Evolutionary conservation across 2,329 filamentous ascomycete genomes (phyloP), one percentile per base, ranked within the genome.

Genomic region (Neofusicoccum laricinum): DNA sequence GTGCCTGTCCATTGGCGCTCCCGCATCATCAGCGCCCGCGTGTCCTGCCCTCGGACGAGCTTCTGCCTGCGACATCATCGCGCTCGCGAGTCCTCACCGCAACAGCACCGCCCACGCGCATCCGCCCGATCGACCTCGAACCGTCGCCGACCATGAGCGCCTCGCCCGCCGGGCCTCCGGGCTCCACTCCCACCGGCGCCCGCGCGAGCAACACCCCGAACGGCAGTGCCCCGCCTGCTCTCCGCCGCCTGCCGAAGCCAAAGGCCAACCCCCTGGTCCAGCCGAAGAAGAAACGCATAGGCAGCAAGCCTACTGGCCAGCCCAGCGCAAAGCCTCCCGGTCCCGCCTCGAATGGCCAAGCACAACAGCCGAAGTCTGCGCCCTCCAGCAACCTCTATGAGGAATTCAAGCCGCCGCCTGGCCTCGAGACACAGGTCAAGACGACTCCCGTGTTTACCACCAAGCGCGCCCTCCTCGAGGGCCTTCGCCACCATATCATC

Each of bases 401-500:
- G 25, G 51, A 61, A 11, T 61, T 64, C 21, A 58, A 49, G 51
- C 63, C 59, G 21, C 46, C 36, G 21, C 45, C 34, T 10, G 41
- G 57, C 36, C 12, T 17, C 6, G 36, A 51, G 12, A 30, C 32
- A 8, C 17, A 49, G 5, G 45, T 59, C n/a, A 46, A 51, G 36
- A 32, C 34, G 6, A 46, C 32, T 1, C 55, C 43, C 15, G 25
- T 64, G 17, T 30, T 51, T 15, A 64, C 63, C 6, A 96, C 92
- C 6, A 96, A 96, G 77, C 88, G 89, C 71, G 87, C 89, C 10
- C 78, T 97, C 57, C 84, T 91, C 64, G 90, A 95, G 69, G 91
- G 90, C 5, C 80, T 96, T 65, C 90, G 94, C 55, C 88, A 93
- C 72, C 95, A 99, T 74, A 86, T 96, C 67, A 93, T 97, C 82